Percentiles rank a stretch among this genome's conserved stretches.
Evolutionary conservation across 192 early-diverging fungal genomes (phyloP).

Genomic region (Rhizophagus clarus): DNA sequence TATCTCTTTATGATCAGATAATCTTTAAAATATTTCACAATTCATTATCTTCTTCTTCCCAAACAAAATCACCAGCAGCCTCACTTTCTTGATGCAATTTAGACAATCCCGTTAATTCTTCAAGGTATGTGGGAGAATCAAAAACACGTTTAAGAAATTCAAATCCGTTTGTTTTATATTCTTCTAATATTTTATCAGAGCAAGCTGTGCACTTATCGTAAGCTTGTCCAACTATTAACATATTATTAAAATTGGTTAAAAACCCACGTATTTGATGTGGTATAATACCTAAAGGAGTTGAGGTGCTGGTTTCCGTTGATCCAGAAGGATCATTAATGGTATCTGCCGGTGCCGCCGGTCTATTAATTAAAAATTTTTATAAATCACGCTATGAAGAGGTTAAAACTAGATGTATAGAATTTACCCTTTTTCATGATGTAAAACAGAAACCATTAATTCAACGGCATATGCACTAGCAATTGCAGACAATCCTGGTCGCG

Average conservation of each 20-base stretch:
- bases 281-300: conserved; percentile 67
- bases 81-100: conserved; percentile 82
- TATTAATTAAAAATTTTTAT: conserved; percentile 31
- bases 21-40: neutral
- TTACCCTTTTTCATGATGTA: conserved; percentile 83
- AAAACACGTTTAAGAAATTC: conserved; percentile 78
- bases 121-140: conserved; percentile 75
- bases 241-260: conserved; percentile 80
- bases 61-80: conserved; percentile 70
- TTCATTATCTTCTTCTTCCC: conserved; percentile 63
- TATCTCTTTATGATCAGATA: neutral
- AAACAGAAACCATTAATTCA: conserved; percentile 85
- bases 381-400: neutral
- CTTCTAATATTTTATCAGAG: conserved; percentile 62
- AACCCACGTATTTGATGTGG: conserved; percentile 97
- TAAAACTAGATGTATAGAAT: conserved; percentile 5
- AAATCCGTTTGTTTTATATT: conserved; percentile 67
- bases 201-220: conserved; percentile 94
- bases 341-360: conserved; percentile 59
- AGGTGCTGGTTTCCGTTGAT: neutral
- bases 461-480: conserved; percentile 86
- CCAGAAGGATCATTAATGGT: conserved; percentile 13
- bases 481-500: conserved; percentile 91
- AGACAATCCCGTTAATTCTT: conserved; percentile 83
- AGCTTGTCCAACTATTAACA: conserved; percentile 79